Conservation (phyloP, 2,329 filamentous ascomycete species). For the Microsporum ferrugineum region DNA sequence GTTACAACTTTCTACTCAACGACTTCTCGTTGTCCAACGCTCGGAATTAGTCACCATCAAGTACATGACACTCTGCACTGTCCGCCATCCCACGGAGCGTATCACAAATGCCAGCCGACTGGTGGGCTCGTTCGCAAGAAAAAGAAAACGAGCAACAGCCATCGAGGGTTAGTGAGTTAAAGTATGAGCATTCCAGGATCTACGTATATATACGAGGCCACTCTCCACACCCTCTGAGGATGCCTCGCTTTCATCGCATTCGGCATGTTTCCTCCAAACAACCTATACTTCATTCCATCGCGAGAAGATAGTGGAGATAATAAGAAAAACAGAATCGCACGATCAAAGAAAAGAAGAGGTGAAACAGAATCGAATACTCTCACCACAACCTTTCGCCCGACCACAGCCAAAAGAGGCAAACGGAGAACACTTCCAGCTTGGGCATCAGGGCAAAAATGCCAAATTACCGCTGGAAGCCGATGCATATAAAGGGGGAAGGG, state of each 20-base stretch:
- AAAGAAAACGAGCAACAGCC: background rate
- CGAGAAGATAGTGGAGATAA: background rate
- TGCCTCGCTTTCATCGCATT: constrained; percentile 1
- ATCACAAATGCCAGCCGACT: background rate
- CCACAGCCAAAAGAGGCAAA: background rate
- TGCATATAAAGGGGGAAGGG: background rate
- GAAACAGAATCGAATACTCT: background rate
- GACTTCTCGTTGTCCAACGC: background rate
- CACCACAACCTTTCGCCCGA: background rate
- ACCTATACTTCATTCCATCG: background rate
- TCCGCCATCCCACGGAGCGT: background rate
- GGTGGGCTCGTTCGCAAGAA: background rate
- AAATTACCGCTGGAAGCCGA: constrained; percentile 4
- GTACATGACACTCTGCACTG: background rate
- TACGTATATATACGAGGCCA: background rate
- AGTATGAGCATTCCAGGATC: background rate
- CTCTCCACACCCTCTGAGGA: background rate
- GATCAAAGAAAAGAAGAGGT: background rate
- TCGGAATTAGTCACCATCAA: background rate
- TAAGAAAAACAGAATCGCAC: background rate
- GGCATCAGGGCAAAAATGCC: background rate
- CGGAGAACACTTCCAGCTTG: background rate
- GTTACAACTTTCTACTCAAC: background rate
- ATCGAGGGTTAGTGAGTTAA: background rate
- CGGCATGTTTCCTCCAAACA: background rate